Evolutionary conservation across 2,329 filamentous ascomycete genomes (phyloP), one percentile per base, ranked within the genome.

Genomic region (Ampelomyces quisqualis): DNA sequence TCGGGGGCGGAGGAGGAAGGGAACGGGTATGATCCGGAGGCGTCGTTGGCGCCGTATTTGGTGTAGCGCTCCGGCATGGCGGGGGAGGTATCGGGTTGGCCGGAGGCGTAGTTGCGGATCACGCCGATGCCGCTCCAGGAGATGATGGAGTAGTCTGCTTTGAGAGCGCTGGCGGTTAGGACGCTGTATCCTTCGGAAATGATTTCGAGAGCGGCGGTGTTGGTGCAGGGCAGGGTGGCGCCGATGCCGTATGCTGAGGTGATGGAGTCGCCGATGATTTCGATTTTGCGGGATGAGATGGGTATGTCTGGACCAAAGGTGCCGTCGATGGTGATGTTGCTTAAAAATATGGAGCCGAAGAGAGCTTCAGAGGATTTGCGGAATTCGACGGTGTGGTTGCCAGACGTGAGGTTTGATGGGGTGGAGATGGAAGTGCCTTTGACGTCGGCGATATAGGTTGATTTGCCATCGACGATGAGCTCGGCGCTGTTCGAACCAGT

Each of bases 221-320:
- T 69, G 3, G 56, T 56, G 49, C 72, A 74, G 7, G 71, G 71
- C 13, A 62, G 47, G 4, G 55, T 53, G 27, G 69, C 72, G 38
- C 72, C 70, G 10, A 73, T 62, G 2, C 72, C 72, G 43, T 74
- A 74, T 3, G 70, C 72, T 3, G 72, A 71, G 2, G 60, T 69
- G 47, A 74, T 74, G 17, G 70, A 73, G 53, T 74, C 72, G 7
- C 72, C 72, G 19, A 74, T 70, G 31, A 73, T 53, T 45, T 74
- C 70, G 27, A 74, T 73, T 41, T 66, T 66, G 17, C 66, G 68
- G 7, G 51, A 53, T 3, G 60, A 57, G 1, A 43, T 44, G 6
- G 44, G 17, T 2, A 29, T 33, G 11, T 53, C 48, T 3, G 48
- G 23, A 10, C 49, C 41, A 14, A 68, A 45, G 6, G 38, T 47